Conservation (phyloP, 2,329 filamentous ascomycete genomes). For the Colletotrichum sp. region DNA sequence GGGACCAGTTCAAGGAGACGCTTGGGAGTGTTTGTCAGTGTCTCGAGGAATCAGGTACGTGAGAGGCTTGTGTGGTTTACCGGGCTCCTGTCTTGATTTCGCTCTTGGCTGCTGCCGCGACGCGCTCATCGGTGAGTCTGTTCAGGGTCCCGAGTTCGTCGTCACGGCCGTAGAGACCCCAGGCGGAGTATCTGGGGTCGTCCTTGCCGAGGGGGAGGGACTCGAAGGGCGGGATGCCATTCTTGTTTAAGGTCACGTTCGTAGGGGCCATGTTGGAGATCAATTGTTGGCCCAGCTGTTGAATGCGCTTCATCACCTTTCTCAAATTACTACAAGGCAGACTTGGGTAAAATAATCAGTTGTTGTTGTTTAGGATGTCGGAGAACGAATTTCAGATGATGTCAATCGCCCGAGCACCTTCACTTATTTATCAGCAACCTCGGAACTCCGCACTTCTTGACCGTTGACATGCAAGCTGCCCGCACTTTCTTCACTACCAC, state of each 20-base stretch:
- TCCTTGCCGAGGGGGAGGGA: slow-evolving; percentile 50
- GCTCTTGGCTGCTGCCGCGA: slow-evolving; percentile 52
- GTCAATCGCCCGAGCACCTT: neutral
- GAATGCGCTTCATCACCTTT: neutral
- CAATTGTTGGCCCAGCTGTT: neutral
- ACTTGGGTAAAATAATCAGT: neutral
- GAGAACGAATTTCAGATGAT: neutral
- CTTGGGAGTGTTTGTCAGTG: slow-evolving; percentile 7
- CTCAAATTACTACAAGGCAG: neutral
- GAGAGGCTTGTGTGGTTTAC: slow-evolving; percentile 26
- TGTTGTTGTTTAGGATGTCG: neutral
- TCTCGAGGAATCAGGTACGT: neutral
- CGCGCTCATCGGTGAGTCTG: slow-evolving; percentile 59
- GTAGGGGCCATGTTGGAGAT: neutral
- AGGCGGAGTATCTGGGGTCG: slow-evolving; percentile 49
- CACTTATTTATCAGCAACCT: neutral
- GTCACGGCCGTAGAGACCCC: slow-evolving; percentile 57
- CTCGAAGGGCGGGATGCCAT: slow-evolving; percentile 51
- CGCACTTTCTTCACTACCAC: neutral
- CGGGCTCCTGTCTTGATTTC: slow-evolving; percentile 61
- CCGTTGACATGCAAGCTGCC: neutral
- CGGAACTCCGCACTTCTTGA: neutral
- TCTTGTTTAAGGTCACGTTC: slow-evolving; percentile 33
- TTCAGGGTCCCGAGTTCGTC: slow-evolving; percentile 68
- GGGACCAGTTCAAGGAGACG: slow-evolving; percentile 38